Evolutionary conservation across 352 stramenopile species (phyloP), one percentile per base, ranked within the genome.

Genomic region (Phytopythium sindhum): DNA sequence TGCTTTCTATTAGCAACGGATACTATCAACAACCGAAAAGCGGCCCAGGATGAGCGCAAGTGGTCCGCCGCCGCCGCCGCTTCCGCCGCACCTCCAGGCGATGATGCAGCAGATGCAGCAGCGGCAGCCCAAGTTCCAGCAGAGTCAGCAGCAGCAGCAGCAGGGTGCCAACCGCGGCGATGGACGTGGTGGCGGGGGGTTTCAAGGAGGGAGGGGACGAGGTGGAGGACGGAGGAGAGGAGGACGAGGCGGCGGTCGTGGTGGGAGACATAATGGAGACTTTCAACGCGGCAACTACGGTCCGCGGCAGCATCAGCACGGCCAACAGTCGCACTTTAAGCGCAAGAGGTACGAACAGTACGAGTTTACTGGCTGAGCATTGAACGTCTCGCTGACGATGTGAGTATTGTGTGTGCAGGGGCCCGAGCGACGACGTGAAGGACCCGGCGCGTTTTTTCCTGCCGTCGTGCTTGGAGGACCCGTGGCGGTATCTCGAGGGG

Each of bases 381-480:
- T 10, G 33, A 10, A 39, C 33, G 10, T 39, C 33, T 39, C 33
- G 7, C 10, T 42, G 31, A 39, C 33, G 37, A 52, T 57, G 12
- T 23, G 15, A 31, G 35, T 68, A n/a, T 12, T 6, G 21, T 12
- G 21, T 59, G 26, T 57, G 48, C 35, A 73, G 71, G 69, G 71
- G 68, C 33, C 61, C 62, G 9, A 86, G 70, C 48, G 73, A 81
- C 23, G 79, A 83, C n/a, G 60, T 62, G n/a, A 69, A 39, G 17
- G 75, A 84, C 28, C 64, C 63, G 0, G 74, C 76, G 35, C 73
- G 78, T 15, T 88, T 91, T 59, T 92, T 89, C 64, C 33, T 85
- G 67, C 71, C 75, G 28, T 92, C 84, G 28, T 90, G 76, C 52
- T 68, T 92, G 31, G 69, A 89, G 60, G 77, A 92, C 53, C 84